Base-by-base conservation (phyloP, 2,329 filamentous ascomycete genomes). In the Davidsoniella australis region DNA sequence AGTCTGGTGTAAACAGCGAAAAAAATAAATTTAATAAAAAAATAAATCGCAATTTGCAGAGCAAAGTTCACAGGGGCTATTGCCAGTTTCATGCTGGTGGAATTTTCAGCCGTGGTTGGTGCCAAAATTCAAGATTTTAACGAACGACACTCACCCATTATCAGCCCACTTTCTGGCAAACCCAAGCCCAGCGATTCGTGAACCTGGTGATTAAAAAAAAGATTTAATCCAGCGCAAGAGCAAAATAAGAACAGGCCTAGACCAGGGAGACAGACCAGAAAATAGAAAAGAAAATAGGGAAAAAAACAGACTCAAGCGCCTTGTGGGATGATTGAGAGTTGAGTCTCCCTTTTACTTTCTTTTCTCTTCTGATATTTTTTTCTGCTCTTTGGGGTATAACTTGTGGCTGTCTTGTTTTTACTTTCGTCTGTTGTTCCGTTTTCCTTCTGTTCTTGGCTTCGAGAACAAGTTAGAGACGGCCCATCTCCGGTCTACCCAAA, bases 121-220 rank as follows among this genome's bases (percentile, higher is more conserved):
- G 40, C 45, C 41, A 48, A 48, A 41, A 24, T 20, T 14, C n/a
- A 5, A 14, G n/a, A 8, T 37, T 29, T 45, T 45, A 51, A 51
- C 49, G 49, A 51, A 51, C 49, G 49, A 51, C 49, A 51, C 49
- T 51, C 23, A 26, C 37, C 41, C 49, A 51, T 47, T 29, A 51
- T 51, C 49, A 51, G 49, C 49, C 49, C 49, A 51, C 45, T 51
- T 51, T 41, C 36, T 36, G 23, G 29, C 26, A n/a, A 44, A 48
- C 49, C 41, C 41, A 41, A 41, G 49, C 40, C 29, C 39, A 39
- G 24, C 26, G 45, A 39, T 37, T 37, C 12, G 41, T 33, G 29
- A 33, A 33, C 29, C 29, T 33, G 12, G 8, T 5, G 29, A 33
- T 9, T 33, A 33, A 33, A 39, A 36, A 18, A 20, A 10, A 17